Evolutionary conservation across 2,329 filamentous ascomycete genomes (phyloP).

Genomic region (Fulvia fulva): DNA sequence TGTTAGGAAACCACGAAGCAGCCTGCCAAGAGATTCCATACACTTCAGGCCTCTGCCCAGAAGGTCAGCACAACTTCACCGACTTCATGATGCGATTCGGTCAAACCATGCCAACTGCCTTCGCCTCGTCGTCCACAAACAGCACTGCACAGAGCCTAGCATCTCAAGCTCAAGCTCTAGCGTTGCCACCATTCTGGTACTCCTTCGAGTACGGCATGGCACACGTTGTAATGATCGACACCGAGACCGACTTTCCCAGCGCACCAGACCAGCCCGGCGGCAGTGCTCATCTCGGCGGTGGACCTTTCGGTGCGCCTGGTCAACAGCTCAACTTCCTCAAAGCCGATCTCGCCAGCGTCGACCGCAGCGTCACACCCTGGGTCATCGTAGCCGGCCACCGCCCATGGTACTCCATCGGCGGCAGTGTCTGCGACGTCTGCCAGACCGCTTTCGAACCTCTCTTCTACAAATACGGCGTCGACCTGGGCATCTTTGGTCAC

Average conservation of each 20-base stretch:
- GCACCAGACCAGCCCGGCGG: slow-evolving; percentile 47
- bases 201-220: slow-evolving; percentile 58
- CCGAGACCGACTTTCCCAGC: slow-evolving; percentile 53
- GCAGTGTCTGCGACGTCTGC: slow-evolving; percentile 44
- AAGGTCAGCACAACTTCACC: slow-evolving; percentile 58
- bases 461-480: slow-evolving; percentile 55
- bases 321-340: slow-evolving; percentile 55
- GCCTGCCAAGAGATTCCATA: slow-evolving; percentile 46
- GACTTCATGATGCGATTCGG: slow-evolving; percentile 57
- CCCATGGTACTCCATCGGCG: slow-evolving; percentile 40
- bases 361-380: slow-evolving; percentile 55
- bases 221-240: slow-evolving; percentile 54
- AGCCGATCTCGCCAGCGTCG: slow-evolving; percentile 54
- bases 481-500: slow-evolving; percentile 55
- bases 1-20: slow-evolving; percentile 51
- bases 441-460: slow-evolving; percentile 52
- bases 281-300: slow-evolving; percentile 42
- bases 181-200: slow-evolving; percentile 57
- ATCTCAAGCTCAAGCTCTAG: slow-evolving; percentile 43
- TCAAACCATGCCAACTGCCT: slow-evolving; percentile 50
- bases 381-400: slow-evolving; percentile 43
- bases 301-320: slow-evolving; percentile 47
- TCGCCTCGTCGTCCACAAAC: slow-evolving; percentile 47
- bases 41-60: slow-evolving; percentile 41
- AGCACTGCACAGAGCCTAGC: slow-evolving; percentile 42